These are phyloP conservation scores for Colletotrichum cuscutae DNA, from an alignment of 2,329 filamentous ascomycete species.

Conservation along the genomic window DNA sequence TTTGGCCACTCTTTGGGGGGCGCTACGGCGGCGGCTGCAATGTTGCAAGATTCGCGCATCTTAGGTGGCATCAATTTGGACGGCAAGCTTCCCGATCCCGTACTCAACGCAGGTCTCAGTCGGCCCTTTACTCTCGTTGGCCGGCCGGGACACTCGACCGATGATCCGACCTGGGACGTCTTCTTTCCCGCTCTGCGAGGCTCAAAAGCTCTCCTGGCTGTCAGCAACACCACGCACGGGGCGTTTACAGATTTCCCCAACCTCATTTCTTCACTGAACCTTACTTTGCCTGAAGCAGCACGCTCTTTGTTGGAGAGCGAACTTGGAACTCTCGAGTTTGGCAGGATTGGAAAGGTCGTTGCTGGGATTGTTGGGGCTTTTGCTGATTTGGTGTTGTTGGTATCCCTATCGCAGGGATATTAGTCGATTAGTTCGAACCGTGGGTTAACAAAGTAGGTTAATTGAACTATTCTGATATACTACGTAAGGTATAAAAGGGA, in stretches of 20 bases:
- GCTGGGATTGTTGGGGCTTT: slow-evolving; percentile 10
- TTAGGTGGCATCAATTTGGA: slow-evolving; percentile 53
- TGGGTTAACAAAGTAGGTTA: too few species aligned
- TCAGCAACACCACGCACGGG: slow-evolving; percentile 42
- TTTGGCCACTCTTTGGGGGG: slow-evolving; percentile 54
- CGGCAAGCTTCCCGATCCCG: slow-evolving; percentile 47
- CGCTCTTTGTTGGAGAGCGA: slow-evolving; percentile 18
- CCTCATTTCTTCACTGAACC: slow-evolving; percentile 38
- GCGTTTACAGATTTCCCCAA: slow-evolving; percentile 46
- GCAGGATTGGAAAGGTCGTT: slow-evolving; percentile 5
- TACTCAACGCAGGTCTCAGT: slow-evolving; percentile 40
- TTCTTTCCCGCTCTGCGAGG: slow-evolving; percentile 43
- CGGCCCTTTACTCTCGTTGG: slow-evolving; percentile 46
- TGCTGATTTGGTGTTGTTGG: slow-evolving; percentile 4
- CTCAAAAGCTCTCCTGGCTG: slow-evolving; percentile 38
- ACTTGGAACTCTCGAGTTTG: slow-evolving; percentile 32
- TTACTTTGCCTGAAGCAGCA: slow-evolving; percentile 36
- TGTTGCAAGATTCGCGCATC: slow-evolving; percentile 45
- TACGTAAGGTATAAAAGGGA: too few species aligned
- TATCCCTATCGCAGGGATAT: too few species aligned
- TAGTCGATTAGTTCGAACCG: too few species aligned
- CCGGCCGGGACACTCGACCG: slow-evolving; percentile 39
- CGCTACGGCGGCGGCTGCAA: slow-evolving; percentile 46
- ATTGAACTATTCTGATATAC: too few species aligned
- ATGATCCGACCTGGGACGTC: slow-evolving; percentile 45